These are phyloP conservation scores for Rosa rugosa DNA, from an alignment of 306 rosid species.

Conservation along the genomic window DNA sequence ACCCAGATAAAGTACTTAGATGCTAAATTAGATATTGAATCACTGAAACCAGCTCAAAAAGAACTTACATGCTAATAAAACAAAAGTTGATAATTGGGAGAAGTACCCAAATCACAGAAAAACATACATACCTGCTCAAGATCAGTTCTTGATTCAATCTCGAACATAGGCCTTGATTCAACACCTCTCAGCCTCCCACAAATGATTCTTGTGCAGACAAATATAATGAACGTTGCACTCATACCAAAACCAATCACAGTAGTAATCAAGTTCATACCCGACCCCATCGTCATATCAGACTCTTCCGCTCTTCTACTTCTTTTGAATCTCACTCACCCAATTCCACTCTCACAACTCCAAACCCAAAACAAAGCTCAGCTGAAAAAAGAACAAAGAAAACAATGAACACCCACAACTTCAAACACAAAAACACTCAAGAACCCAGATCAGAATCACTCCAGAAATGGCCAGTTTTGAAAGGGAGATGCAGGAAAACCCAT, in stretches of 20 bases:
- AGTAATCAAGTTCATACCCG: conserved; percentile 64
- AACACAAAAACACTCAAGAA: conserved; percentile 17
- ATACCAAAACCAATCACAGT: conserved; percentile 86
- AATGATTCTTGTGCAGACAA: conserved; percentile 90
- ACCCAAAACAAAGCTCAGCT: background rate
- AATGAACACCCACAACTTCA: conserved; percentile 27
- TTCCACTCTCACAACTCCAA: conserved; percentile 11
- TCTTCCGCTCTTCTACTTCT: background rate
- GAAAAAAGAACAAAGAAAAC: conserved; percentile 8
- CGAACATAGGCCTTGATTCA: conserved; percentile 50
- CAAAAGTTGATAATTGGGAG: background rate
- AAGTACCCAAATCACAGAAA: conserved; percentile 12
- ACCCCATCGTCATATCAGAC: conserved; percentile 37
- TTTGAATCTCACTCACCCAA: conserved; percentile 19
- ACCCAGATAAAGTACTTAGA: conserved; percentile 12
- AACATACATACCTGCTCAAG: conserved; percentile 64
- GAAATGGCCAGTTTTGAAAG: conserved; percentile 31
- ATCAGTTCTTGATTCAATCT: conserved; percentile 64
- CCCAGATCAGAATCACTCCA: conserved; percentile 32
- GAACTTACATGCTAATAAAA: background rate
- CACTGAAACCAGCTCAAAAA: conserved; percentile 10
- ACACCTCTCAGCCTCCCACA: conserved; percentile 71
- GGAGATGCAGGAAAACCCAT: conserved; percentile 13
- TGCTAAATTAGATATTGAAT: conserved; percentile 12
- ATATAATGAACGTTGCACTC: conserved; percentile 93